A percentile compares a stretch with the other conserved stretches of the same genome.
phyloP scores from a whole-genome alignment of 768 basidiomycete species.

The Pisolithus albus region DNA sequence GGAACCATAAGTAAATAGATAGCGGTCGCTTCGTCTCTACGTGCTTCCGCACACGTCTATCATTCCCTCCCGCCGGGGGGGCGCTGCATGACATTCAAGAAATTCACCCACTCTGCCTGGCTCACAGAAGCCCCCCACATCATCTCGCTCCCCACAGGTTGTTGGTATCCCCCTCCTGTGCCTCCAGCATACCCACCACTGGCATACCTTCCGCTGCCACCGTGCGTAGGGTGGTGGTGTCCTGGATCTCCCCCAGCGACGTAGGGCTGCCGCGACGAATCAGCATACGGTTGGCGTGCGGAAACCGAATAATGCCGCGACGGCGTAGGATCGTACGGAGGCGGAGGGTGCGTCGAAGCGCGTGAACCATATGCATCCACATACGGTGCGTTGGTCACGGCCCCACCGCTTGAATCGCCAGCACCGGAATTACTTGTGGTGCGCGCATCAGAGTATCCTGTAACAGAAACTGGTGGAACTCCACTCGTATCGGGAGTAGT shows the following conservation, averaged over 20 bases:
- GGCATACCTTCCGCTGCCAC: constrained; percentile 29
- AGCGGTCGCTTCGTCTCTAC: background rate
- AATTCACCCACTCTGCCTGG: constrained; percentile 65
- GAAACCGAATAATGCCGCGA: constrained; percentile 14
- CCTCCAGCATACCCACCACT: constrained; percentile 29
- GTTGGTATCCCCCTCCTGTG: constrained; percentile 28
- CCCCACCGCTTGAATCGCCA: background rate
- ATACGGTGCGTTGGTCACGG: background rate
- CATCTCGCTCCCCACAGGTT: constrained; percentile 47
- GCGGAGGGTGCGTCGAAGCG: background rate
- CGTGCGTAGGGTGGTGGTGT: background rate
- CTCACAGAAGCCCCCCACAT: constrained; percentile 78
- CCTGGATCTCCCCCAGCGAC: constrained; percentile 14
- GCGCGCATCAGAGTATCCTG: constrained; percentile 3
- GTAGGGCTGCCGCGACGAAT: constrained; percentile 24
- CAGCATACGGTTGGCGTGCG: constrained; percentile 18
- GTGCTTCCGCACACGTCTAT: background rate
- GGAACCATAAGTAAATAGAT: background rate
- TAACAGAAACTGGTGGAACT: background rate
- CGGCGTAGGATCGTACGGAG: background rate
- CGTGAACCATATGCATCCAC: background rate
- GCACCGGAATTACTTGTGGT: background rate
- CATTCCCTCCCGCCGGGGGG: constrained; percentile 25
- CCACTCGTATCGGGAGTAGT: background rate
- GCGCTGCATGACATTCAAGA: constrained; percentile 60